Conservation (phyloP, 805 yeast genomes). For the Sugiyamaella qingdaonensis region DNA sequence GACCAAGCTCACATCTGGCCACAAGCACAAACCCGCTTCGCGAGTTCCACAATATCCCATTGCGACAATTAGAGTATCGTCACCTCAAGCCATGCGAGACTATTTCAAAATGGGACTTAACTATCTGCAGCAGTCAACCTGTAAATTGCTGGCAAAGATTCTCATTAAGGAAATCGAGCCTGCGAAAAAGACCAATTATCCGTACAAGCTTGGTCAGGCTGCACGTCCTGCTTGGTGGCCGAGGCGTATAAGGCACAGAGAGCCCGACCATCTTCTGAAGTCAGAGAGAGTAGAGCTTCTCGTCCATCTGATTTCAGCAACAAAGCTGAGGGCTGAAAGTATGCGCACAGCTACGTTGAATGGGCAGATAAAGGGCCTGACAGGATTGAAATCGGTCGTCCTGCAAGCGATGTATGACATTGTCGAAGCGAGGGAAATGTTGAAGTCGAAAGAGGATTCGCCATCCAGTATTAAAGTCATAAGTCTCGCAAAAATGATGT, state of each 20-base stretch:
- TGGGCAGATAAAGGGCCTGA: not conserved
- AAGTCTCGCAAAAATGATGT: not conserved
- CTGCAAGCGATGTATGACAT: not conserved
- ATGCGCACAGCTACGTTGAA: not conserved
- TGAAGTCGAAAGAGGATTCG: not conserved
- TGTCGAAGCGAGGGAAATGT: not conserved
- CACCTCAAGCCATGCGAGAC: not conserved
- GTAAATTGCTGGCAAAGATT: conserved; percentile 59
- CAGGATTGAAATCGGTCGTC: not conserved
- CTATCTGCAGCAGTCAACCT: conserved; percentile 42
- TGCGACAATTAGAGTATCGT: not conserved
- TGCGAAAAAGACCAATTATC: conserved; percentile 55
- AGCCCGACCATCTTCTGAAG: conserved; percentile 70
- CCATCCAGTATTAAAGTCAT: not conserved
- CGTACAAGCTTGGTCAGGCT: conserved; percentile 51
- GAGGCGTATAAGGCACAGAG: conserved; percentile 49
- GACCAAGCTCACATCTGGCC: not conserved
- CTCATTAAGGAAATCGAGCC: conserved; percentile 70
- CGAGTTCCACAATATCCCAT: not conserved
- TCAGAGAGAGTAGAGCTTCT: conserved; percentile 51
- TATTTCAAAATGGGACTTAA: not conserved
- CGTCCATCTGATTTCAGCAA: not conserved
- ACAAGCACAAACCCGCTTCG: not conserved
- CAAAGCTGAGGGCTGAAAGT: not conserved
- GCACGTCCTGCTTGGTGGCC: conserved; percentile 76